A percentile compares a stretch with the other conserved stretches of the same genome.
These are phyloP conservation scores for Venturia aucupariae DNA, from an alignment of 2,329 filamentous ascomycete species.

Conservation along the genomic window DNA sequence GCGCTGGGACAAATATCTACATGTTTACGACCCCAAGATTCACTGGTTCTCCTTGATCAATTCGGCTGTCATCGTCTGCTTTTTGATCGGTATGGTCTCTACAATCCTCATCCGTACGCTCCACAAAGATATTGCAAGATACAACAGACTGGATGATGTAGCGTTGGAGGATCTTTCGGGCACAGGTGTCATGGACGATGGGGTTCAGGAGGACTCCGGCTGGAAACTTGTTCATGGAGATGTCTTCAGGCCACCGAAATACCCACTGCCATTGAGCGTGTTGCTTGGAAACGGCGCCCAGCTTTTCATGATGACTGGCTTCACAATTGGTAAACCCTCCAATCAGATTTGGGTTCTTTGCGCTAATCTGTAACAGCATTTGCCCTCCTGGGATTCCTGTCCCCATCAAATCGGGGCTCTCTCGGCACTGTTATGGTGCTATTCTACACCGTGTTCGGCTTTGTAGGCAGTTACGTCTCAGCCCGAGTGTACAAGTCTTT, in stretches of 20 bases:
- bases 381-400: constrained; percentile 87
- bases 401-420: constrained; percentile 89
- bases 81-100: constrained; percentile 81
- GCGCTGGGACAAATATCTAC: constrained; percentile 96
- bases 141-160: constrained; percentile 89
- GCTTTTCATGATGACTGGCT: constrained; percentile 93
- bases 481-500: constrained; percentile 91
- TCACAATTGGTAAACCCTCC: constrained; percentile 57
- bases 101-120: constrained; percentile 85
- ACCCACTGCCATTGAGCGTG: constrained; percentile 75
- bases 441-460: constrained; percentile 86
- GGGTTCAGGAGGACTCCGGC: constrained; percentile 92
- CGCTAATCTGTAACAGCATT: constrained; percentile 45
- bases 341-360: neutral
- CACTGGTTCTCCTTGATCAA: constrained; percentile 99
- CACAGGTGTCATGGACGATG: constrained; percentile 64
- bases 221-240: constrained; percentile 99
- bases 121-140: constrained; percentile 90
- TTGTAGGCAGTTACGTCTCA: constrained; percentile 84
- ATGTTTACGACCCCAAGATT: constrained; percentile 95
- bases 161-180: constrained; percentile 82
- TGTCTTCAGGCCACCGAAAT: constrained; percentile 81
- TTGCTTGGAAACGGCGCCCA: constrained; percentile 90
- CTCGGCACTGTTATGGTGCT: constrained; percentile 88
- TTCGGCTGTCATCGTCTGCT: constrained; percentile 87